Evolutionary conservation across 495 filamentous ascomycete species (phyloP), one percentile per base, ranked within the genome.

Genomic region (Evansstolkia leycettana): DNA sequence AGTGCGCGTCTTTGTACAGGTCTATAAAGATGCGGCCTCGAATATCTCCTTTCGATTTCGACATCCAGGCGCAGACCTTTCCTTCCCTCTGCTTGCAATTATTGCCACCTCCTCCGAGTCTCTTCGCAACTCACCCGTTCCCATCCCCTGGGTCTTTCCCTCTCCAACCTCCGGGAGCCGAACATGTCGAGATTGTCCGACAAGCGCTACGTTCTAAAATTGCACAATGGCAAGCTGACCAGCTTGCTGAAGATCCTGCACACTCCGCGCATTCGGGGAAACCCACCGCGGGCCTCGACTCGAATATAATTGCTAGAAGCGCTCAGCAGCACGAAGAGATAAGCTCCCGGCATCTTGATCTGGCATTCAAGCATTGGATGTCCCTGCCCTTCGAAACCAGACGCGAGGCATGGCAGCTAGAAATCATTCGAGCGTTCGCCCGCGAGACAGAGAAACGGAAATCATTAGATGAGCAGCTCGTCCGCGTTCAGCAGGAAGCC

Each of bases 21-120:
- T 65, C 58, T 38, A 51, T 48, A 10, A 54, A 53, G 28, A 48
- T 48, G 20, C 55, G 52, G 17, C 55, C 58, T 58, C 69, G 50
- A 43, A 52, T 52, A 37, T 70, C 53, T 17, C 80, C 81, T 0
- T 93, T 93, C 52, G 76, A 86, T 41, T 88, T 93, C 57, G 82
- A 93, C 39, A 76, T 86, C 19, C 76, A 82, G 38, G 57, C 76
- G 16, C 72, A 90, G 40, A 81, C 79, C 17, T 93, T 92, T 43
- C 85, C 85, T 5, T 78, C 79, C 13, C 70, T 94, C 14, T 82
- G 77, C 26, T 70, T 94, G 5, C 79, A 79, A 41, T 78, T 88
- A 41, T 76, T 94, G 2, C 76, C 80, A 27, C 64, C 80, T 17
- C 87, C 87, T 11, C 76, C 81, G 9, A 83, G 80, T 1, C 57